These are phyloP conservation scores for Globisporangium acanthophoron DNA, from an alignment of 352 stramenopile species.

Conservation along the genomic window DNA sequence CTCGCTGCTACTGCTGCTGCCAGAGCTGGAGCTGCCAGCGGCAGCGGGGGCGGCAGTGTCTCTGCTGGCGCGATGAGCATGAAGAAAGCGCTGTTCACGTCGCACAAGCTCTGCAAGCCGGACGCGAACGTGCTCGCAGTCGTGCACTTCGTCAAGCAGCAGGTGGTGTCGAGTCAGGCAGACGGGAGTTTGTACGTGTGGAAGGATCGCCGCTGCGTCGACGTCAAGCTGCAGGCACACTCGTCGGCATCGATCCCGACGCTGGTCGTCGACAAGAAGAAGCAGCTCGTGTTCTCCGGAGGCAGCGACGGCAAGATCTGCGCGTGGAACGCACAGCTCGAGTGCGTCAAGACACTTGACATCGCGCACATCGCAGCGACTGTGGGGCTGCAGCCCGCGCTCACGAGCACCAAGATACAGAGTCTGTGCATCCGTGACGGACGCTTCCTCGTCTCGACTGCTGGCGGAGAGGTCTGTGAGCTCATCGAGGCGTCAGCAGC, in stretches of 20 bases:
- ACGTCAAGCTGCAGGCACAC: constrained; percentile 42
- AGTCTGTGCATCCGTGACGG: constrained; percentile 51
- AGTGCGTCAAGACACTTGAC: constrained; percentile 37
- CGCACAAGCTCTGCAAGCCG: constrained; percentile 33
- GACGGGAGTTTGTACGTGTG: constrained; percentile 73
- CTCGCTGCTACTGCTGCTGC: background rate
- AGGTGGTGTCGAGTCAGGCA: constrained; percentile 54
- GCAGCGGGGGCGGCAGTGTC: background rate
- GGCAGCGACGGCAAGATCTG: constrained; percentile 55
- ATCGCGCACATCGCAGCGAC: constrained; percentile 26
- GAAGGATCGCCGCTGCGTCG: constrained; percentile 60
- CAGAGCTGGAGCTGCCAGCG: background rate
- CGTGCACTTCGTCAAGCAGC: constrained; percentile 32
- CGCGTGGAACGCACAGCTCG: constrained; percentile 51
- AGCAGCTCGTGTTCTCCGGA: constrained; percentile 49
- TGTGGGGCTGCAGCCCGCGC: constrained; percentile 5
- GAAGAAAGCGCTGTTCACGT: constrained; percentile 58
- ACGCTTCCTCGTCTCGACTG: constrained; percentile 80
- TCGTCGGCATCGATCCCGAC: constrained; percentile 32
- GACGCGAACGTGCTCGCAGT: constrained; percentile 35
- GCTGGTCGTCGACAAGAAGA: constrained; percentile 40
- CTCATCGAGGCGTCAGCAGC: constrained; percentile 31
- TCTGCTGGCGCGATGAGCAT: constrained; percentile 24
- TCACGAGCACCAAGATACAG: constrained; percentile 38
- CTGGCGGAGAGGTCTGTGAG: constrained; percentile 83